Conservation (phyloP, 1,284 basidiomycete genomes). For the Apiotrichum montevideense region DNA sequence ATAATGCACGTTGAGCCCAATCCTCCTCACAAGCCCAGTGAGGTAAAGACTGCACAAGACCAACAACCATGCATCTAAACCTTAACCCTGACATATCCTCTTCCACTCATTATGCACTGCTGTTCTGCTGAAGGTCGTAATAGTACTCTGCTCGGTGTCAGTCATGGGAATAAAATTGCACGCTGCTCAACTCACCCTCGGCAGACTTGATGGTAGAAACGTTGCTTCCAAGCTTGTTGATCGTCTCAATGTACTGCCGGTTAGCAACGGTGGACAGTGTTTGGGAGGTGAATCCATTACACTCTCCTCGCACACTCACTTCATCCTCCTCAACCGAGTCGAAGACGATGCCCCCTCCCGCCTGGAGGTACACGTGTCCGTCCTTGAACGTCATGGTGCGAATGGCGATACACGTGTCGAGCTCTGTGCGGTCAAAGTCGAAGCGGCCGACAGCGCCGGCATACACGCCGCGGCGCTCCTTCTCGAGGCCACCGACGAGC, state of each 20-base stretch:
- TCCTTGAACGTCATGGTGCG: conserved; percentile 97
- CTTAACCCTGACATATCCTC: too few relatives aligned
- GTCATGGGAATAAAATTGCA: background rate
- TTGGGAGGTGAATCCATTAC: too few relatives aligned
- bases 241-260: background rate
- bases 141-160: background rate
- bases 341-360: conserved; percentile 89
- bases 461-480: conserved; percentile 88
- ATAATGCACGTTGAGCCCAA: too few relatives aligned
- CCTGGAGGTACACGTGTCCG: conserved; percentile 86
- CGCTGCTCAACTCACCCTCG: background rate
- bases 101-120: too few relatives aligned
- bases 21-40: too few relatives aligned
- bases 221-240: background rate
- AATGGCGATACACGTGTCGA: conserved; percentile 99
- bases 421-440: conserved; percentile 88
- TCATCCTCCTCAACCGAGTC: conserved; percentile 98
- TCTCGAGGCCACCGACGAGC: conserved; percentile 78
- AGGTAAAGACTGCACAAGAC: too few relatives aligned
- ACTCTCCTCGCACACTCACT: too few relatives aligned
- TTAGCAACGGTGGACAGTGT: too few relatives aligned
- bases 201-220: background rate
- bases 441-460: conserved; percentile 96
- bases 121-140: conserved; percentile 1
- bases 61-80: too few relatives aligned